These are phyloP conservation scores for Solanum gandarillasii DNA, from an alignment of 257 asterid genomes.

Conservation along the genomic window DNA sequence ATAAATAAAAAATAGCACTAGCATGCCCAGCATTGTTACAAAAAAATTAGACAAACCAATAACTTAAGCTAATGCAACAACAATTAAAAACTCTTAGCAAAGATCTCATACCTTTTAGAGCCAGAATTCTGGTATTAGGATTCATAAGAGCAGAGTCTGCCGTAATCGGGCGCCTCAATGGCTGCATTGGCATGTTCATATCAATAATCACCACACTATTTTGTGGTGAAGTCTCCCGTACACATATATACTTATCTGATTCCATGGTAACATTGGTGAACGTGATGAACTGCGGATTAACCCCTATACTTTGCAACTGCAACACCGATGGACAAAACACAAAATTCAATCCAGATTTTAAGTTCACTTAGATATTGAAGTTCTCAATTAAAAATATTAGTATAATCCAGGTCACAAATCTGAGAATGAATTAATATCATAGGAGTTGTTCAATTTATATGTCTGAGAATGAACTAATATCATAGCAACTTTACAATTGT, in stretches of 20 bases:
- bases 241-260: constrained; percentile 94
- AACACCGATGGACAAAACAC: constrained; percentile 19
- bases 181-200: constrained; percentile 96
- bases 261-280: constrained; percentile 98
- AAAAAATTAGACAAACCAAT: background rate
- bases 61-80: background rate
- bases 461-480: background rate
- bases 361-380: background rate
- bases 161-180: constrained; percentile 93
- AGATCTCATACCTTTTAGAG: constrained; percentile 60
- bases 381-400: background rate
- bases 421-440: background rate
- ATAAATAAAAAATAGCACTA: background rate
- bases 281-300: constrained; percentile 86
- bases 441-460: background rate
- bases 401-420: background rate
- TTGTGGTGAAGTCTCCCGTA: constrained; percentile 93
- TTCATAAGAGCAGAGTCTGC: constrained; percentile 99
- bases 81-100: background rate
- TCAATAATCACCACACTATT: constrained; percentile 92
- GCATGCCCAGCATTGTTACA: background rate
- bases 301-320: constrained; percentile 97
- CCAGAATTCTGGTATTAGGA: constrained; percentile 82
- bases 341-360: constrained; percentile 3
- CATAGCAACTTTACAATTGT: background rate